A percentile compares a stretch with the other conserved stretches of the same genome.
Evolutionary conservation across 2,329 filamentous ascomycete genomes (phyloP).

Genomic region (Fusarium albidum): DNA sequence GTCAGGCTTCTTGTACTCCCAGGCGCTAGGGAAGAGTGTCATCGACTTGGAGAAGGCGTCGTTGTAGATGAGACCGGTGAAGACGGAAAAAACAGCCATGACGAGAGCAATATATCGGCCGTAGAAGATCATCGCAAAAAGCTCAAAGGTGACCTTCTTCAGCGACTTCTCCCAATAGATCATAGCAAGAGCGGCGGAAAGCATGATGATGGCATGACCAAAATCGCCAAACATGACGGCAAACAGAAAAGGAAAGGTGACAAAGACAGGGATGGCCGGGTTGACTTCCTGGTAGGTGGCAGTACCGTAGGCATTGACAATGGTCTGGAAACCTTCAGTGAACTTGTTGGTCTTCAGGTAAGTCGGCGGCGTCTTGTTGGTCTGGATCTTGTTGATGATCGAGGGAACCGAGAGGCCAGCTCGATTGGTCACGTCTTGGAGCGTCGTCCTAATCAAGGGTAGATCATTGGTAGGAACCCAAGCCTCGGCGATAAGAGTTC

Average conservation of each 20-base stretch:
- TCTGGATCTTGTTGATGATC: constrained; percentile 97
- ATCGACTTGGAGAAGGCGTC: constrained; percentile 95
- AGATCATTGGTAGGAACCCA: constrained; percentile 96
- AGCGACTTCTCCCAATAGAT: constrained; percentile 96
- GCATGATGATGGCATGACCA: constrained; percentile 91
- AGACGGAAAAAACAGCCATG: constrained; percentile 98
- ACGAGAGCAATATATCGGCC: constrained; percentile 98
- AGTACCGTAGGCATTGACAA: constrained; percentile 98
- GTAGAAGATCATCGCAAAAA: constrained; percentile 99
- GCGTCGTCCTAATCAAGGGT: constrained; percentile 86
- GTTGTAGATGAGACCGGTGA: constrained; percentile 97
- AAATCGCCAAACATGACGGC: constrained; percentile 99
- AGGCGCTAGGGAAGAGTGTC: constrained; percentile 87
- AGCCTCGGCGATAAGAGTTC: constrained; percentile 95
- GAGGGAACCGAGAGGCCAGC: constrained; percentile 97
- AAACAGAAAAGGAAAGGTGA: constrained; percentile 99
- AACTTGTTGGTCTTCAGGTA: constrained; percentile 99
- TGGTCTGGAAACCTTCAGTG: constrained; percentile 97
- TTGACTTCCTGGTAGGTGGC: constrained; percentile 98
- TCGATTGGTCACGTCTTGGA: constrained; percentile 96
- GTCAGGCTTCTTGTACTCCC: constrained; percentile 78
- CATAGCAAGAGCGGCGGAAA: constrained; percentile 84
- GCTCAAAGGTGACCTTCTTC: constrained; percentile 90
- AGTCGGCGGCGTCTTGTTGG: constrained; percentile 96
- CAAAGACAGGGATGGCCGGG: constrained; percentile 90